Evolutionary conservation across 805 yeast genomes (phyloP), one percentile per base, ranked within the genome.

Genomic region (Maudiozyma turicensis): DNA sequence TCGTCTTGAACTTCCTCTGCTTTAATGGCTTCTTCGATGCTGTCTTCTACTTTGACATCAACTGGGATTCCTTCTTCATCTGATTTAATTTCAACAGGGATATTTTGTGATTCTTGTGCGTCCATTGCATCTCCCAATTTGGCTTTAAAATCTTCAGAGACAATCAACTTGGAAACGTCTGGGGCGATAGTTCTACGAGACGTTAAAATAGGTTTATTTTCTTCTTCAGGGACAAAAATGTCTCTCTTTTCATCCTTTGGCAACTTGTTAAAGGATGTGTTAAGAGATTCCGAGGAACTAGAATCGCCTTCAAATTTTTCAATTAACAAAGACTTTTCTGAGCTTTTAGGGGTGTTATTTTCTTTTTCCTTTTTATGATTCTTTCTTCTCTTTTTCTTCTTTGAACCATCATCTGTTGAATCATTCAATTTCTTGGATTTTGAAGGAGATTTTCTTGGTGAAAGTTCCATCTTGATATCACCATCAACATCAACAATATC

Each of bases 101-200:
- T 31, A 14, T 20, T 20, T 8, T 31, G 37, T 10, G 44, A 31
- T 6, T 42, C 44, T 42, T 30, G 44, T 11, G 11, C 28, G 13
- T 10, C 44, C 29, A 38, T 20, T 1, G 52, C 51, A 3, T 40
- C 35, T 3, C 44, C 15, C 48, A 70, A 57, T 30, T 63, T 61
- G n/a, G 68, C 56, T 4, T 73, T 71, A 46, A 71, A 64, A 9
- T 59, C 66, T 7, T 57, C 34, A 26, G 65, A 61, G 9, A 66
- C 58, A 11, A 58, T 64, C 44, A 64, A 53, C 34, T 61, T 62
- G 1, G 62, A 50, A 9, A 66, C 49, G 47, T 61, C 63, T 14
- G 69, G 67, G 11, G 62, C 52, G n/a, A 54, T 44, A 0, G 60
- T 49, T 50, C 48, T 56, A 49, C 62, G 57, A 8, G 52, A 53